Conservation (phyloP, 164 flowering plant genomes). For the Protea cynaroides region DNA sequence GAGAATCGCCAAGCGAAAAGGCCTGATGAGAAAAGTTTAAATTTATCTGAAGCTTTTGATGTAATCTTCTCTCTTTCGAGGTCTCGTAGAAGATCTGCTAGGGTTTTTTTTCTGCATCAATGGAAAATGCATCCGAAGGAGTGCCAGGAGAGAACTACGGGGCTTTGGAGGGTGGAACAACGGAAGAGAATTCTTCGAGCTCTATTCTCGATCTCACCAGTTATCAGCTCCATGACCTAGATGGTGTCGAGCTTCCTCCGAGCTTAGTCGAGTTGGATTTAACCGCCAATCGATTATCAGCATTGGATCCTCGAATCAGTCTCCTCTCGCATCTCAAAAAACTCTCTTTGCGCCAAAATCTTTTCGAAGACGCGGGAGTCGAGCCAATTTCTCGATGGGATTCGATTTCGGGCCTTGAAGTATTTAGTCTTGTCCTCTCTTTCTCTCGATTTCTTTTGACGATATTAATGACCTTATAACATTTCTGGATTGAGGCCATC, state of each 20-base stretch:
- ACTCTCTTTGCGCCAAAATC: slow-evolving; percentile 86
- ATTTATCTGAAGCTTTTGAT: too few relatives aligned
- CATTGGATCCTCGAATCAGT: slow-evolving; percentile 66
- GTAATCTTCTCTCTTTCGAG: too few relatives aligned
- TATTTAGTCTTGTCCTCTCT: slow-evolving; percentile 14
- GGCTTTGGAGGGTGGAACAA: slow-evolving; percentile 4
- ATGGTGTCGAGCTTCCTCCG: slow-evolving; percentile 62
- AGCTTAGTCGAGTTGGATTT: slow-evolving; percentile 71
- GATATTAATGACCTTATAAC: background rate
- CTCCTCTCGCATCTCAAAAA: slow-evolving; percentile 67
- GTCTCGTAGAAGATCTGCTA: too few relatives aligned
- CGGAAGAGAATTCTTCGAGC: slow-evolving; percentile 26
- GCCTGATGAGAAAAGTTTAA: too few relatives aligned
- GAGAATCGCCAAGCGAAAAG: too few relatives aligned
- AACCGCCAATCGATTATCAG: slow-evolving; percentile 70
- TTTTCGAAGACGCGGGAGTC: slow-evolving; percentile 59
- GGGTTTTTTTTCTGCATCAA: background rate
- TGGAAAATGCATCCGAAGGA: background rate
- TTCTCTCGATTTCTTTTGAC: background rate
- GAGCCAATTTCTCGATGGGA: slow-evolving; percentile 59
- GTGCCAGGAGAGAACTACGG: slow-evolving; percentile 2
- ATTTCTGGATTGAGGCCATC: background rate
- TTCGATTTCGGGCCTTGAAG: slow-evolving; percentile 62
- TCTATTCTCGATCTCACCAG: slow-evolving; percentile 77
- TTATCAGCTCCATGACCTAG: slow-evolving; percentile 79